A percentile compares a stretch with the other conserved stretches of the same genome.
These are phyloP conservation scores for Sporodiniella umbellata DNA, from an alignment of 371 early-diverging fungal genomes.

Conservation along the genomic window DNA sequence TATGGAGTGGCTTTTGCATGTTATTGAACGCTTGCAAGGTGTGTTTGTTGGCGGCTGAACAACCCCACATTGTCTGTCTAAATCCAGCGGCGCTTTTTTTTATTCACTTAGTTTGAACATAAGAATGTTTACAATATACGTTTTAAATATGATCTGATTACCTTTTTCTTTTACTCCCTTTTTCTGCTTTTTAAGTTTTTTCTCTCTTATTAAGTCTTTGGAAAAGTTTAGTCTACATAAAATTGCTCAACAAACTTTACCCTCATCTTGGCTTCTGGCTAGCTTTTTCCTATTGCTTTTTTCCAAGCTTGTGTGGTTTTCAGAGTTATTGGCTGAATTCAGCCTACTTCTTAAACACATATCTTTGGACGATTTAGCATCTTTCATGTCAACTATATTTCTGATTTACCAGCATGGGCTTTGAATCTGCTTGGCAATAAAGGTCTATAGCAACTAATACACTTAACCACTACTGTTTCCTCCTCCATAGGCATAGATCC, in stretches of 20 bases:
- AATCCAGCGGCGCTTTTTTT: conserved; percentile 61
- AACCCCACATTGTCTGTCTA: conserved; percentile 86
- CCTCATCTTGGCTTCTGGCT: too few relatives aligned
- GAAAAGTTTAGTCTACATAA: too few relatives aligned
- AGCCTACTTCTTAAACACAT: conserved; percentile 6
- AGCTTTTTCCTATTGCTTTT: too few relatives aligned
- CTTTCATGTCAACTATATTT: not conserved
- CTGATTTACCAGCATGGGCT: conserved; percentile 31
- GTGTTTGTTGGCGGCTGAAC: conserved; percentile 50
- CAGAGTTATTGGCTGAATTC: conserved; percentile 3
- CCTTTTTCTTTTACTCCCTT: conserved; percentile 26
- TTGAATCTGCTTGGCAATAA: conserved; percentile 37
- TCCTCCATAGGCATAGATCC: conserved; percentile 47
- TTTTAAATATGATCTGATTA: not conserved
- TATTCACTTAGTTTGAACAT: not conserved
- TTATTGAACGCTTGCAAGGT: conserved; percentile 77
- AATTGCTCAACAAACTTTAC: too few relatives aligned
- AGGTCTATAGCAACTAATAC: conserved; percentile 37
- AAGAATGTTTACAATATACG: not conserved
- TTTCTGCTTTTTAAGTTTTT: conserved; percentile 28
- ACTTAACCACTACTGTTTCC: conserved; percentile 35
- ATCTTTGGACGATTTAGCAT: conserved; percentile 9
- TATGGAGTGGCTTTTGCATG: conserved; percentile 87
- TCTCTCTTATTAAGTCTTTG: conserved; percentile 25
- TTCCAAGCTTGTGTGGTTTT: too few relatives aligned